Percentiles rank a stretch among this genome's conserved stretches.
Conservation (phyloP, 441 rosid genomes). For the Dalechampia spathulata region DNA sequence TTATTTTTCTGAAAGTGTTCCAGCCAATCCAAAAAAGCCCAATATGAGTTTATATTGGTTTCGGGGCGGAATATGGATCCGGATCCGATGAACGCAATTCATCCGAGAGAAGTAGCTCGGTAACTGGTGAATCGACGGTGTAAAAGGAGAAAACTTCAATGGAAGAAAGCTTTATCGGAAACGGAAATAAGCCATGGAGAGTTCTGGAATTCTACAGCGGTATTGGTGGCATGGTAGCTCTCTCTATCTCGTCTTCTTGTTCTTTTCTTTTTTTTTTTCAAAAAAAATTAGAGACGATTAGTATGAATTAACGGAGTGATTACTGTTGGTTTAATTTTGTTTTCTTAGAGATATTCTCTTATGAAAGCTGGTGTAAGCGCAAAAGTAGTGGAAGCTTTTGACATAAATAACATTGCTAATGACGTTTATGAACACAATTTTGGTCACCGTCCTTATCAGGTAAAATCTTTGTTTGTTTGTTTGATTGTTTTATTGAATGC, state of each 20-base stretch:
- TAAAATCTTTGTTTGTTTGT: slow-evolving; percentile 3
- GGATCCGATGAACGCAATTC: too few relatives aligned
- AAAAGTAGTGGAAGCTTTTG: slow-evolving; percentile 72
- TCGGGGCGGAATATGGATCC: too few relatives aligned
- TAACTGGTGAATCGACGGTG: too few relatives aligned
- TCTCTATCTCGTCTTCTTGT: background rate
- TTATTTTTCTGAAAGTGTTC: too few relatives aligned
- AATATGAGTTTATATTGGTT: too few relatives aligned
- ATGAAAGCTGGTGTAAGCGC: slow-evolving; percentile 49
- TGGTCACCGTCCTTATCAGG: slow-evolving; percentile 91
- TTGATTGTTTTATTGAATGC: background rate
- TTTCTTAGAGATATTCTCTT: slow-evolving; percentile 64
- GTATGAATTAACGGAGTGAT: background rate
- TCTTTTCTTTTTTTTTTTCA: background rate
- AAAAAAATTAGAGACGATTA: too few relatives aligned
- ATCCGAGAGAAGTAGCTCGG: too few relatives aligned
- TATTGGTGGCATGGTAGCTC: slow-evolving; percentile 72
- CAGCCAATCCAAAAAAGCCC: too few relatives aligned
- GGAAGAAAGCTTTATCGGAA: slow-evolving; percentile 29
- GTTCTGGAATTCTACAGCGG: slow-evolving; percentile 93
- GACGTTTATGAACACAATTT: slow-evolving; percentile 87
- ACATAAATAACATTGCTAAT: slow-evolving; percentile 80
- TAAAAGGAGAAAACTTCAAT: slow-evolving; percentile 17
- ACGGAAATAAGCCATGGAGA: slow-evolving; percentile 52
- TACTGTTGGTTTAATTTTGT: slow-evolving; percentile 1